Conservation (phyloP, 345 rosid species). For the Firmiana major region DNA sequence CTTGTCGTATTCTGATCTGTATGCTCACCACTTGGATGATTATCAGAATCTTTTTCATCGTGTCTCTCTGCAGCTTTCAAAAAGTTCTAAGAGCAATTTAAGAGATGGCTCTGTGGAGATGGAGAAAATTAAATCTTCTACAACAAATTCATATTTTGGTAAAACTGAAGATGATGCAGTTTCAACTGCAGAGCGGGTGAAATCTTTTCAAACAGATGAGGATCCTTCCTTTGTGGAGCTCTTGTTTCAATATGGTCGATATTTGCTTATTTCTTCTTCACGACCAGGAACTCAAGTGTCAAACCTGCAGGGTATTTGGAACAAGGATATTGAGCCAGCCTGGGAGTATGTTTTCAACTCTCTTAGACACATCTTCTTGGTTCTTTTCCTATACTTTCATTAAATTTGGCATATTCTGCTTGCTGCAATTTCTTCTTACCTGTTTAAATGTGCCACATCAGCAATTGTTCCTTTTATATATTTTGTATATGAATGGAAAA, state of each 20-base stretch:
- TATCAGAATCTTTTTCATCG: constrained; percentile 78
- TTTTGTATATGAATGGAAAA: not conserved
- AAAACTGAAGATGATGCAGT: constrained; percentile 21
- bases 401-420: not conserved
- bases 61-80: constrained; percentile 58
- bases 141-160: constrained; percentile 12
- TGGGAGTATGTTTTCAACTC: constrained; percentile 75
- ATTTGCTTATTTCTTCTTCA: constrained; percentile 85
- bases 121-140: constrained; percentile 17
- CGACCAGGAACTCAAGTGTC: constrained; percentile 91
- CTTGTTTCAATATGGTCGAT: constrained; percentile 78
- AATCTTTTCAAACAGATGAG: constrained; percentile 65
- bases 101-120: constrained; percentile 8
- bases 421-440: not conserved
- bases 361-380: not conserved
- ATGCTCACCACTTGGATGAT: constrained; percentile 60
- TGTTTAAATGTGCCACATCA: not conserved
- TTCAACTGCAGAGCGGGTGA: constrained; percentile 74
- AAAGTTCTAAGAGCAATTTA: constrained; percentile 33
- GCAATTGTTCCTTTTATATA: not conserved
- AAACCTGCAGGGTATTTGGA: constrained; percentile 95
- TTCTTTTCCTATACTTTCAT: not conserved
- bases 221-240: constrained; percentile 91
- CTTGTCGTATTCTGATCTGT: constrained; percentile 61
- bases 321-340: constrained; percentile 62